Conservation (phyloP, 305 asterid genomes). For the Fraxinus latifolia region DNA sequence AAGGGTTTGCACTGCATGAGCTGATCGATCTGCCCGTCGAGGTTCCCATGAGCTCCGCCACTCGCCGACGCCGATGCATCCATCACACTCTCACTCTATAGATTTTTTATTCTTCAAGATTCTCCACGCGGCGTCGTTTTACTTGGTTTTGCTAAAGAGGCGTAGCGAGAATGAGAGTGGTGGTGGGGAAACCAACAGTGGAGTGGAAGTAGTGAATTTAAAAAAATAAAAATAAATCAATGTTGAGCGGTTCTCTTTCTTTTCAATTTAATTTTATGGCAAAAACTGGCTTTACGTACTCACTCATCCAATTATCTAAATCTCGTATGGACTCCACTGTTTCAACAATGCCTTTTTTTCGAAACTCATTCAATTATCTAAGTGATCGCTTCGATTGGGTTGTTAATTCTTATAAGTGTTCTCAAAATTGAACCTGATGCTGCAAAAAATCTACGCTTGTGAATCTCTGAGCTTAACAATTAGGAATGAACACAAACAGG, state of each 20-base stretch:
- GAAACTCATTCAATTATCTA: no score
- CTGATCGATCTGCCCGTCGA: slow-evolving; percentile 59
- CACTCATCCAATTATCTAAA: background rate
- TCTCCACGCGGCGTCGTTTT: slow-evolving; percentile 3
- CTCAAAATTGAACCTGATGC: background rate
- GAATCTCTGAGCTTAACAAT: no score
- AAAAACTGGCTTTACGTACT: background rate
- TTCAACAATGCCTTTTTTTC: no score
- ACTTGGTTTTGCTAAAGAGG: background rate
- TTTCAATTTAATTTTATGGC: background rate
- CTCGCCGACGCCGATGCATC: slow-evolving; percentile 38
- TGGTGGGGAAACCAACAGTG: background rate
- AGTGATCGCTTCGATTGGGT: background rate
- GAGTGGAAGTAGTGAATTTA: background rate
- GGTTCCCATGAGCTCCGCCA: slow-evolving; percentile 40
- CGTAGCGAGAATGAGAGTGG: slow-evolving; percentile 6
- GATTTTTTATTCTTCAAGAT: background rate
- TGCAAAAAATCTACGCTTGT: no score
- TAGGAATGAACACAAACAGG: no score
- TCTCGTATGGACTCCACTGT: no score
- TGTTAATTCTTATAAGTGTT: background rate
- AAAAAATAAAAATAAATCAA: background rate
- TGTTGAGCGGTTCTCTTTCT: background rate
- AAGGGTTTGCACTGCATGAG: slow-evolving; percentile 93
- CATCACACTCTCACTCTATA: slow-evolving; percentile 3